Percentiles rank a stretch among this genome's conserved stretches.
Conservation (phyloP, 331 rosid species). For the Quercus lobata region DNA sequence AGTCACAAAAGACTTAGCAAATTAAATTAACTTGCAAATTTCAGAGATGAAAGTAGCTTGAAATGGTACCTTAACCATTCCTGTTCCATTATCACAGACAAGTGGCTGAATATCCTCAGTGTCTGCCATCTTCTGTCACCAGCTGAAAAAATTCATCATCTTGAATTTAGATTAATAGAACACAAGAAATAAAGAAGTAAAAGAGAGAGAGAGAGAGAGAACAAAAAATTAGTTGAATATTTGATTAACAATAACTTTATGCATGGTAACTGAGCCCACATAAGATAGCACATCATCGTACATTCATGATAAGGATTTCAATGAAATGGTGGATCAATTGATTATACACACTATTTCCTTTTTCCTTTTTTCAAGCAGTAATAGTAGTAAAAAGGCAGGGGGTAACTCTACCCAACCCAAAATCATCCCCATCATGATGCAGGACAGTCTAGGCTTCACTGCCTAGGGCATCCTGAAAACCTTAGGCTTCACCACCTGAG, state of each 20-base stretch:
- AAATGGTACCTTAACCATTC: slow-evolving; percentile 74
- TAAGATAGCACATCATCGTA: background rate
- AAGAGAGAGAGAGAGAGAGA: background rate
- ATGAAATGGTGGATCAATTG: background rate
- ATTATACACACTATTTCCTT: background rate
- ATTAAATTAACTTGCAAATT: background rate
- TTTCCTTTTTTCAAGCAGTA: background rate
- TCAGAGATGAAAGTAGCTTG: background rate
- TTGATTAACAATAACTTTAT: background rate
- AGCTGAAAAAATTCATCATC: slow-evolving; percentile 8
- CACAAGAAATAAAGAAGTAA: background rate
- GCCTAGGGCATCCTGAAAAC: too few relatives aligned
- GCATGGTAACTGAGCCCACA: background rate
- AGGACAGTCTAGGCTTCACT: too few relatives aligned
- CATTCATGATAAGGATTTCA: background rate
- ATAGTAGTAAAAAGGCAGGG: background rate
- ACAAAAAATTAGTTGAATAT: background rate
- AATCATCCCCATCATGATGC: background rate
- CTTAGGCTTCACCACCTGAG: too few relatives aligned
- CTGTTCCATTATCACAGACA: slow-evolving; percentile 88
- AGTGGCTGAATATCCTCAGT: slow-evolving; percentile 89
- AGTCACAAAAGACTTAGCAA: too few relatives aligned
- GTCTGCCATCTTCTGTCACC: slow-evolving; percentile 66
- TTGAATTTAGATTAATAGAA: background rate
- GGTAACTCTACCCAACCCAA: background rate